Base-by-base conservation (phyloP, 2,329 filamentous ascomycete species). In the Aspergillus ochraceoroseus region DNA sequence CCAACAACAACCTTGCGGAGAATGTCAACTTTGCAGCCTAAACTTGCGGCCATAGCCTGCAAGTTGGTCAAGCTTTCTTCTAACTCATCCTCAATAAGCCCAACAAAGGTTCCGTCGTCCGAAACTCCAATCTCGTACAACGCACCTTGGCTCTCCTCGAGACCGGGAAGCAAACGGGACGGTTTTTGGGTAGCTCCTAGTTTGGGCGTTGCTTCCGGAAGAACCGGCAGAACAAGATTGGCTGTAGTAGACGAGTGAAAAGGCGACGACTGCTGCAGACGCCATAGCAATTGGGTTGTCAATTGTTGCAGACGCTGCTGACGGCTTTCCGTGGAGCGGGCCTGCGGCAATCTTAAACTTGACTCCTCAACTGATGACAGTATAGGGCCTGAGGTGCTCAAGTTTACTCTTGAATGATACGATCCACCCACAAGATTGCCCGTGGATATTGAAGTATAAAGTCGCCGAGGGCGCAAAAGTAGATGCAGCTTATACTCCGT, bases 401-500 rank as follows among this genome's bases (percentile, higher is more conserved):
- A 45, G 27, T 49, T 53, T 7, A 41, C 46, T 25, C 56, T 60
- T 51, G 66, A 66, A 46, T 76, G 74, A 44, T 72, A 68, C 2
- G 75, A 75, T 2, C 74, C 75, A 7, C 70, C 70, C 11, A 74
- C 66, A 39, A 73, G 63, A 26, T 65, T 65, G 7, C 72, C 72
- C 1, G 87, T 94, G 51, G 80, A 89, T 61, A 82, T 82, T 20
- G 74, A 77, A 23, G 73, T 75, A 62, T 89, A 94, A 5, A 77
- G 79, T 46, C 87, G 77, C 43, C 90, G 77, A 11, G 85, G 82
- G 23, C 88, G 80, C 36, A 95, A 70, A 5, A 96, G 74, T 4
- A 98, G 72, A 66, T 96, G 92, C 29, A 98, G 70, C 64, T 98
- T 98, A 68, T 98, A 98, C 66, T 98, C 92, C 0, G 87, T 94